Base-by-base conservation (phyloP, 23 red algal species). In the Agarophyton chilense region DNA sequence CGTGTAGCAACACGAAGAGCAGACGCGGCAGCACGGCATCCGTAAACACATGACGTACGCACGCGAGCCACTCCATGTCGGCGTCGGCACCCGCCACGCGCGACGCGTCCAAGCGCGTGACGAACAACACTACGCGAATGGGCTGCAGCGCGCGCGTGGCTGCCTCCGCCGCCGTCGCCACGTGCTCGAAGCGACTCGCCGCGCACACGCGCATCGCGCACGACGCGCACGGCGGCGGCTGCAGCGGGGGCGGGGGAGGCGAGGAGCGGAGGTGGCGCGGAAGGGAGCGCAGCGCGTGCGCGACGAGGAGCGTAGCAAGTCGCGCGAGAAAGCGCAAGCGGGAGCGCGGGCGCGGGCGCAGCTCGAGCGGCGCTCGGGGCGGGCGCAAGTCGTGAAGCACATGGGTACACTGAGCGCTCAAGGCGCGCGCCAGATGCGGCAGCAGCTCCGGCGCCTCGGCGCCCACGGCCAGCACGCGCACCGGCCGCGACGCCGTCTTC, bases 1-100 rank as follows among this genome's bases (percentile, higher is more conserved):
- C 90, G 19, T 54, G 61, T 13, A 42, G 86, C 55, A 81, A 46
- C 11, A 93, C 90, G 38, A 93, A 56, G 24, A 93, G 35, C 11
- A 85, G 24, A 5, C 44, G n/a, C 5, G 62, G 53, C 72, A 93
- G 24, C 26, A 93, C 62, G 22, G 32, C 13, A 17, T 65, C 24
- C 2, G 79, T 80, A 42, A 84, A 86, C 19, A 65, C 0, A 26
- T 55, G 51, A 39, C 70, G 34, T 44, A 86, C 34, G 19, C 65
- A 17, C 17, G 60, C 53, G 28, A 83, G 43, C 2, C 45, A 39
- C 34, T 25, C 35, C 21, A 53, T 74, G 14, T 93, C 90, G 24
- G 52, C 32, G 1, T 74, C 45, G 52, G 33, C n/a, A n/a, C n/a
- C n/a, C n/a, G n/a, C 79, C 4, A 68, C 79, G 2, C 90, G 39